Evolutionary conservation across 768 basidiomycete genomes (phyloP).

Genomic region (Panus rudis): DNA sequence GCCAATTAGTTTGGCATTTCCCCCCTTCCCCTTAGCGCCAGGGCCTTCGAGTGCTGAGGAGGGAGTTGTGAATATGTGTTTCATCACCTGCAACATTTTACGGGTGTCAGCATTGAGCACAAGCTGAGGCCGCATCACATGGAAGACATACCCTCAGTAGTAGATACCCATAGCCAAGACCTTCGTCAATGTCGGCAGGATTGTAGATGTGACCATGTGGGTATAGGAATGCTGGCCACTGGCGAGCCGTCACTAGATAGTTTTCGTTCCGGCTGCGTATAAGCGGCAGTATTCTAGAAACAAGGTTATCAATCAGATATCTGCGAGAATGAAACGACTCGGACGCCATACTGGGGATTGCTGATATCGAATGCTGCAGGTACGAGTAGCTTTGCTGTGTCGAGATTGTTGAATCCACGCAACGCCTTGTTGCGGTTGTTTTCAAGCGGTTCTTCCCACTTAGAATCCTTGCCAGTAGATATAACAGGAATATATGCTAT

Average conservation of each 20-base stretch:
- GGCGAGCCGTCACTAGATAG: neutral
- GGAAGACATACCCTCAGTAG: neutral
- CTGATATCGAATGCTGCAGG: neutral
- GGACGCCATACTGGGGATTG: neutral
- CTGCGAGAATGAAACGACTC: neutral
- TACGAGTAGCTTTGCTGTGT: neutral
- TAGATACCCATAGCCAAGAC: conserved; percentile 1
- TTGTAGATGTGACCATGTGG: conserved; percentile 2
- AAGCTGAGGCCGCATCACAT: too few species aligned
- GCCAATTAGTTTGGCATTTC: conserved; percentile 1
- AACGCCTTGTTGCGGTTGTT: neutral
- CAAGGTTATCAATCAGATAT: neutral
- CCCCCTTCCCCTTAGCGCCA: neutral
- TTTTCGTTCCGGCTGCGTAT: neutral
- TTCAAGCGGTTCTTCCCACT: neutral
- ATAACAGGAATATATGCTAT: neutral
- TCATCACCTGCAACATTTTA: neutral
- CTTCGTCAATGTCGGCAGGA: neutral
- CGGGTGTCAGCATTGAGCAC: neutral
- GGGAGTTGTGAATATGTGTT: conserved; percentile 1
- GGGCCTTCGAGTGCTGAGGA: neutral
- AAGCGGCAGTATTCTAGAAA: neutral
- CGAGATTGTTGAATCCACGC: neutral
- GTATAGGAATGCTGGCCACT: conserved; percentile 2
- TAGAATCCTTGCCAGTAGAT: neutral